Evolutionary conservation across 108 stramenopile species (phyloP).

Genomic region (Craspedostauros australis): DNA sequence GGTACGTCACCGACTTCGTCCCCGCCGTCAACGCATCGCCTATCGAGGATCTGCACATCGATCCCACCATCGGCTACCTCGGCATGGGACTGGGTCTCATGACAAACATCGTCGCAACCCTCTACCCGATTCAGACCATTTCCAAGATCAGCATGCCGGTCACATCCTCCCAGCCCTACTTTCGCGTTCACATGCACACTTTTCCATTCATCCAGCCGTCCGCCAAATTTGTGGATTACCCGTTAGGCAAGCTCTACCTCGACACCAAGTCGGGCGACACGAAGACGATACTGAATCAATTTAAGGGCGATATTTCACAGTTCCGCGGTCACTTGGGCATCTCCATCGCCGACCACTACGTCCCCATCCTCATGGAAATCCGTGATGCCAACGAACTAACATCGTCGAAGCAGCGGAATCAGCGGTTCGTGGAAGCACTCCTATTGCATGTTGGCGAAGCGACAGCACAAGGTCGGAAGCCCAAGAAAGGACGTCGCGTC

Average conservation of each 20-base stretch:
- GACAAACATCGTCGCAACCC: slow-evolving; percentile 11
- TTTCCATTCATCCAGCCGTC: slow-evolving; percentile 15
- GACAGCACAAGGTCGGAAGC: too few species aligned
- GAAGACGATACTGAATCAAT: slow-evolving; percentile 12
- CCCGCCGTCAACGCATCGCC: slow-evolving; percentile 22
- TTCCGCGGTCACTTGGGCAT: slow-evolving; percentile 18
- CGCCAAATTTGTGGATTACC: not conserved
- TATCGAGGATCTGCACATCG: slow-evolving; percentile 12
- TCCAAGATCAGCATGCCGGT: slow-evolving; percentile 3
- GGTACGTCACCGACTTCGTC: slow-evolving; percentile 28
- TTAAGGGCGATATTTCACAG: not conserved
- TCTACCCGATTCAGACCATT: slow-evolving; percentile 13
- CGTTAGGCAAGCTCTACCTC: slow-evolving; percentile 13
- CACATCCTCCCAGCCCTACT: not conserved
- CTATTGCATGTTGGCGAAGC: too few species aligned
- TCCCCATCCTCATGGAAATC: slow-evolving; percentile 17
- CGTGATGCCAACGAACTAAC: too few species aligned
- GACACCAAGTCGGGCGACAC: slow-evolving; percentile 6
- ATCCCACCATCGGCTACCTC: slow-evolving; percentile 12
- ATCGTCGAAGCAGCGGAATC: too few species aligned
- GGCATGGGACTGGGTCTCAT: slow-evolving; percentile 5
- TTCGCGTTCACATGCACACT: slow-evolving; percentile 8
- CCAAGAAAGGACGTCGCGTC: too few species aligned
- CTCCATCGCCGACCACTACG: not conserved
- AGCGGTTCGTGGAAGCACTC: too few species aligned